These are phyloP conservation scores for Alectoria sarmentosa DNA, from an alignment of 495 filamentous ascomycete genomes.

Conservation along the genomic window DNA sequence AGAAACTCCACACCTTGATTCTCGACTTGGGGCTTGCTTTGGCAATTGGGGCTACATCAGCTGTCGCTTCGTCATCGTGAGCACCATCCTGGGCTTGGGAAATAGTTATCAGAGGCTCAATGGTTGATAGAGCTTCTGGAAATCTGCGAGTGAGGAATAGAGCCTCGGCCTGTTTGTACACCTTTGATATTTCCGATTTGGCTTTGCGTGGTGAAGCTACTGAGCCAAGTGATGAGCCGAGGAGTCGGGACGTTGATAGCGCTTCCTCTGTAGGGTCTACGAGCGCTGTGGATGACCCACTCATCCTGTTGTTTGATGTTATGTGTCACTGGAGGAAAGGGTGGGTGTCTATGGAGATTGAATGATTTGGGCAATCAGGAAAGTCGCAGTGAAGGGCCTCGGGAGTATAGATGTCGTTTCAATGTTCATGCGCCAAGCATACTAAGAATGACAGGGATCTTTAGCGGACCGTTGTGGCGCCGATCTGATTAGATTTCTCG, in stretches of 20 bases:
- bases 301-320: slow-evolving; percentile 11
- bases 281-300: slow-evolving; percentile 20
- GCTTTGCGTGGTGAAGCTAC: slow-evolving; percentile 48
- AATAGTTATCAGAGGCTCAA: slow-evolving; percentile 66
- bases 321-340: background rate
- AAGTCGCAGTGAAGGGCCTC: background rate
- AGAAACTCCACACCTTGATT: slow-evolving; percentile 96
- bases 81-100: slow-evolving; percentile 29
- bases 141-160: slow-evolving; percentile 89
- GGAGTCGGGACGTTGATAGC: slow-evolving; percentile 38
- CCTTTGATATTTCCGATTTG: slow-evolving; percentile 63
- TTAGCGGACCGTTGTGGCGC: slow-evolving; percentile 6
- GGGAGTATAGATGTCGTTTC: background rate
- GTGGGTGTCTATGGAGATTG: background rate
- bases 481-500: slow-evolving; percentile 2
- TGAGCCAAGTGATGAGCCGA: slow-evolving; percentile 44
- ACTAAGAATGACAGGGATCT: background rate
- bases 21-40: slow-evolving; percentile 65
- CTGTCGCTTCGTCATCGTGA: slow-evolving; percentile 32
- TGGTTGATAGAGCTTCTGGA: slow-evolving; percentile 74
- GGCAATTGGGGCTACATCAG: slow-evolving; percentile 57
- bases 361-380: background rate
- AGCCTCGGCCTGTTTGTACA: slow-evolving; percentile 83
- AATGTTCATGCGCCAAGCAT: too few species aligned
- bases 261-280: slow-evolving; percentile 19